Evolutionary conservation across 1,284 basidiomycete species (phyloP), one percentile per base, ranked within the genome.

Genomic region (Naganishia cerealis): DNA sequence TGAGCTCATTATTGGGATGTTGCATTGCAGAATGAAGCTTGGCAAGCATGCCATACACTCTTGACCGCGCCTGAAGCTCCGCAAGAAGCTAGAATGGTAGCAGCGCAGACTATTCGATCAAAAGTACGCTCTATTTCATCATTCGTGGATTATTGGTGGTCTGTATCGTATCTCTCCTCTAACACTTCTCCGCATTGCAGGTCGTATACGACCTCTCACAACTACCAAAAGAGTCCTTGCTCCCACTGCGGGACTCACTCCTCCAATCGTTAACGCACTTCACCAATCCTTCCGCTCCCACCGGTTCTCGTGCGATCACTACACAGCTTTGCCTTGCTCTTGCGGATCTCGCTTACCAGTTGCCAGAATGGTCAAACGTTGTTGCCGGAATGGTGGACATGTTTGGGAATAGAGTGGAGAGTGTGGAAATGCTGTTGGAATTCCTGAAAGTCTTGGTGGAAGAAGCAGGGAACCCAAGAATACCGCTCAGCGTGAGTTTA

Each of bases 151-250:
- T n/a, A 8, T 56, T n/a, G 8, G 12, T 54, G 13, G 24, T 4
- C 1, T 15, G 15, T 26, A 46, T 4, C 33, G 21, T 13, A 29
- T 12, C 3, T 18, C 7, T 38, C 56, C 21, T 13, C 33, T 16
- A 24, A 21, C n/a, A 8, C 18, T 39, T 53, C 16, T 54, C 9
- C 8, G n/a, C 56, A 72, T 65, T 66, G 67, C 75, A 97, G 94
- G 92, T 98, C 74, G 92, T 89, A 9, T 99, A 94, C 80, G 96
- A 99, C 85, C 87, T 99, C 57, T 82, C 89, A 66, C 92, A 98
- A 85, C 87, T 99, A 48, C 87, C 91, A 71, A 77, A 83, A 13
- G 82, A 85, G 56, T 87, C 92, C 71, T 83, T 90, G 3, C 83
- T 88, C n/a, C 84, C 88, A 8, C 84, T 99, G 55, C 87, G 93